These are phyloP conservation scores for Coniochaeta ligniaria DNA, from an alignment of 2,329 filamentous ascomycete species.

Conservation along the genomic window DNA sequence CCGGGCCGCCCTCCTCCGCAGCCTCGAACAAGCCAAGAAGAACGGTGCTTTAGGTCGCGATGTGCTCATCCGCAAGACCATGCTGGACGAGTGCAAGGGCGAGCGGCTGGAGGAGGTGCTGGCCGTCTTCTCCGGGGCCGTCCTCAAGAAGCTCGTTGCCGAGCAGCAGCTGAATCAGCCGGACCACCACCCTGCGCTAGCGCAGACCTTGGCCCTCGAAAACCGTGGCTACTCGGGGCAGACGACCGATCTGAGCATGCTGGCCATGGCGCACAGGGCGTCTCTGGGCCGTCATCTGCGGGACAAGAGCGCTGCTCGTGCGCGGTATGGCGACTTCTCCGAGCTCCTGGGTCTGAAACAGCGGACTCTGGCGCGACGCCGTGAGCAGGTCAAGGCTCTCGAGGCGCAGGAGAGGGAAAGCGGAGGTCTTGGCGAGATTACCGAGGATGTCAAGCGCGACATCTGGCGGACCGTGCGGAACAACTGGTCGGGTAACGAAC, in stretches of 20 bases:
- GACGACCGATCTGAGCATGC: constrained; percentile 49
- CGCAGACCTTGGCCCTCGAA: constrained; percentile 50
- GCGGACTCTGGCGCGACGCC: constrained; percentile 45
- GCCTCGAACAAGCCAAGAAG: constrained; percentile 81
- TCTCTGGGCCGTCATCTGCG: constrained; percentile 54
- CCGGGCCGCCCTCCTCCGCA: constrained; percentile 73
- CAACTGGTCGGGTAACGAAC: constrained; percentile 73
- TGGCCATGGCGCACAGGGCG: constrained; percentile 67
- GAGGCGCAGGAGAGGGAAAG: constrained; percentile 15
- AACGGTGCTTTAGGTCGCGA: constrained; percentile 76
- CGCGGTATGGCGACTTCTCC: constrained; percentile 56
- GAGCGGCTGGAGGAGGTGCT: constrained; percentile 85
- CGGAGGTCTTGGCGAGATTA: constrained; percentile 21
- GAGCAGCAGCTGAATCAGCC: constrained; percentile 16
- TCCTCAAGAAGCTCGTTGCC: constrained; percentile 62
- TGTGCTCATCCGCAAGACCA: constrained; percentile 78
- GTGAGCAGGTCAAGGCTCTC: constrained; percentile 34
- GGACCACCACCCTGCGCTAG: constrained; percentile 37
- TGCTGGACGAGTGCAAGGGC: constrained; percentile 93
- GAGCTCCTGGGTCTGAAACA: constrained; percentile 59
- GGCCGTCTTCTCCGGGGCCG: constrained; percentile 73
- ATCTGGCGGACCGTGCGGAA: constrained; percentile 56
- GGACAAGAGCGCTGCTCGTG: constrained; percentile 51
- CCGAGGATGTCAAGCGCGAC: constrained; percentile 35
- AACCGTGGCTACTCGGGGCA: constrained; percentile 49